phyloP scores from a whole-genome alignment of 805 yeast species.

The Candida ficus region DNA sequence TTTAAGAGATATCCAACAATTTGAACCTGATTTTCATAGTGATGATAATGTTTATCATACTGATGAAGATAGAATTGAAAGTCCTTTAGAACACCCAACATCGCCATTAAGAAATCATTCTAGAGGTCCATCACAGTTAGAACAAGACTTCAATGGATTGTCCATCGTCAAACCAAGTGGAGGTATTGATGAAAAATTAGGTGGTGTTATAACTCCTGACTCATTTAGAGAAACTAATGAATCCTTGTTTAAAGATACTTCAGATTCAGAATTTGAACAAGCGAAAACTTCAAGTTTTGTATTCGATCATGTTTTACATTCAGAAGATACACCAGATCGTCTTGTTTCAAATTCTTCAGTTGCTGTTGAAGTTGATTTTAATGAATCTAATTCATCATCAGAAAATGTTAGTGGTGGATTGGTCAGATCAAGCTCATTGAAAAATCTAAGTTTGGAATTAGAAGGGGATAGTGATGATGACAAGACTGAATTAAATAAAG shows the following conservation, averaged over 20 bases:
- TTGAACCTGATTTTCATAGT: slow-evolving; percentile 10
- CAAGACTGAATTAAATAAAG: neutral
- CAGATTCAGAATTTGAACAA: neutral
- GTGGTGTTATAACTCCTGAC: too few species aligned
- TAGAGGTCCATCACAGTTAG: neutral
- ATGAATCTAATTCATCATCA: neutral
- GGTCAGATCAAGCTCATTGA: slow-evolving; percentile 1
- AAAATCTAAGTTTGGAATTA: neutral
- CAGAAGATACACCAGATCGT: neutral
- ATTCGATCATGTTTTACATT: neutral
- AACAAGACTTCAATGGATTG: neutral
- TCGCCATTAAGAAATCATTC: slow-evolving; percentile 3
- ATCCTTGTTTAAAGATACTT: neutral
- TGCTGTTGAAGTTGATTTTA: neutral
- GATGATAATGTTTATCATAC: slow-evolving; percentile 12
- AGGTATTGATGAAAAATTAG: neutral
- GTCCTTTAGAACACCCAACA: slow-evolving; percentile 10
- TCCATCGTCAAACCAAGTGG: neutral
- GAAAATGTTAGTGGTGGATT: neutral
- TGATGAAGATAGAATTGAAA: slow-evolving; percentile 4
- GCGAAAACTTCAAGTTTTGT: neutral
- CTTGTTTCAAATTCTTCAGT: neutral
- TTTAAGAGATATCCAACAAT: slow-evolving; percentile 23
- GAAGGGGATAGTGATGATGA: neutral
- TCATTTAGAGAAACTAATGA: too few species aligned